Base-by-base conservation (phyloP, 148 eudicot genomes). In the Rhododendron kiyosumense region DNA sequence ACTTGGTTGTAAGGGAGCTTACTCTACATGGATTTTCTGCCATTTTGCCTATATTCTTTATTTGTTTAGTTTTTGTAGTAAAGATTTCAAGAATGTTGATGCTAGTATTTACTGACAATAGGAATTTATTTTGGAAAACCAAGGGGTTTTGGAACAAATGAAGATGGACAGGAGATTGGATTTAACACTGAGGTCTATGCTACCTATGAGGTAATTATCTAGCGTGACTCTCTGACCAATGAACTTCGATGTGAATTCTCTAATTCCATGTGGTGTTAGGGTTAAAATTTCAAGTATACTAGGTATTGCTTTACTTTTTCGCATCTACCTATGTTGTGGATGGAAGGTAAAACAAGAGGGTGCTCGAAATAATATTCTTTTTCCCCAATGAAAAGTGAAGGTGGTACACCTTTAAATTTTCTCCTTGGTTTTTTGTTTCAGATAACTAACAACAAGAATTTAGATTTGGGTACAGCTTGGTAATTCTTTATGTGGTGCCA, bases 81-180 rank as follows among this genome's bases (percentile, higher is more conserved):
- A 12, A 4, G 28, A 73, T 34, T 30, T 84, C 48, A 12, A 10
- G 41, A 7, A 15, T 83, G 78, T 36, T 82, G 57, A 81, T 38
- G 74, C 57, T 36, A 14, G 48, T 67, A 65, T 83, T 48, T 67
- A 67, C 74, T 67, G 74, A 67, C 74, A 77, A 24, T 24, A 96
- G 99, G 99, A 57, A 96, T 96, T 86, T 96, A 96, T 88, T 96
- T 96, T 90, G 99, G 99, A 88, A 94, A 93, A 82, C 99, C 99
- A 41, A 92, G 98, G 93, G 98, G 99, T 74, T 93, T 96, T 87
- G 79, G 92, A 79, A 90, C 89, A 76, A 92, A 95, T 90, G 96
- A 95, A 78, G 90, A 91, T 82, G 97, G 98, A 67, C 95, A 95
- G 75, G 97, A 95, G 90, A 92, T 90, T 84, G 98, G 95, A 49